Evolutionary conservation across 2,329 filamentous ascomycete genomes (phyloP).

Genomic region (Fusarium tanahbumbuense): DNA sequence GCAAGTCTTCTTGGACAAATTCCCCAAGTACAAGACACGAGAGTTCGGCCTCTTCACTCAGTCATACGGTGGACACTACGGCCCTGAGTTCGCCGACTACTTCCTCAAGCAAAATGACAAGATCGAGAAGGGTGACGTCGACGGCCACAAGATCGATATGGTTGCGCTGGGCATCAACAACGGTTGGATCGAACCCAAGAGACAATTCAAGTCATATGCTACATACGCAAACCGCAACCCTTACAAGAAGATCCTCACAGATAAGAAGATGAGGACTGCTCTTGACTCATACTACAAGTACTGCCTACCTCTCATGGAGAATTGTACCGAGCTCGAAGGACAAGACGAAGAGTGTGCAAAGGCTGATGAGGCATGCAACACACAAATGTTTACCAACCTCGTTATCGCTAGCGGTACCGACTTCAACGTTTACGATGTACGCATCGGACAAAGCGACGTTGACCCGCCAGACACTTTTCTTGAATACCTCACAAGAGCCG

Average conservation of each 20-base stretch:
- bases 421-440: constrained; percentile 62
- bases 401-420: constrained; percentile 43
- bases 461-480: constrained; percentile 43
- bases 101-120: constrained; percentile 67
- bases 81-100: constrained; percentile 66
- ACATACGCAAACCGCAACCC: constrained; percentile 51
- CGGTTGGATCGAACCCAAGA: constrained; percentile 62
- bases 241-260: constrained; percentile 47
- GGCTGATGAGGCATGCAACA: constrained; percentile 45
- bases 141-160: constrained; percentile 59
- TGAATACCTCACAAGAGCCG: constrained; percentile 40
- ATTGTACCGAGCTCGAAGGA: constrained; percentile 40
- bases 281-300: constrained; percentile 48
- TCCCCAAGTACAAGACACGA: constrained; percentile 70
- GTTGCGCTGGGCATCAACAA: constrained; percentile 68
- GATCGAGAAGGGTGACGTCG: constrained; percentile 57
- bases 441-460: constrained; percentile 45
- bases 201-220: constrained; percentile 50
- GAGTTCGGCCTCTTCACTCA: constrained; percentile 67
- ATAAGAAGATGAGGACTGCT: constrained; percentile 19
- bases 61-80: constrained; percentile 70
- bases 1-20: constrained; percentile 71
- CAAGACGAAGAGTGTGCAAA: constrained; percentile 45
- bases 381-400: constrained; percentile 45
- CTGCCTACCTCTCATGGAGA: constrained; percentile 38